These are phyloP conservation scores for Fusarium longipes DNA, from an alignment of 2,329 filamentous ascomycete species.

Conservation along the genomic window DNA sequence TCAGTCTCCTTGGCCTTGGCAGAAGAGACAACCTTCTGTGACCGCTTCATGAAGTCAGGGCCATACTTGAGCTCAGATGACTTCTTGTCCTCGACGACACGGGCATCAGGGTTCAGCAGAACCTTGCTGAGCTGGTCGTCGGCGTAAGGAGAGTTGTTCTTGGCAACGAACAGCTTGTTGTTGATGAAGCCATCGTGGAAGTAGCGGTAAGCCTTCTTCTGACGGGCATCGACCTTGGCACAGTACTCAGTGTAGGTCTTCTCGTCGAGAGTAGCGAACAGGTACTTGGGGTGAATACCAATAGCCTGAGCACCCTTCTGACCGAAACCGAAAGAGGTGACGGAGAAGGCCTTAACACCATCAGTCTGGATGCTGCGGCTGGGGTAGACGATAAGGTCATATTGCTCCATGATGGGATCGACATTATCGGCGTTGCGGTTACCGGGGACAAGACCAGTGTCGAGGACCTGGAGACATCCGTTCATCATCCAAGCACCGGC, in stretches of 20 bases:
- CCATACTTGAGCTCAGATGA: slow-evolving; percentile 81
- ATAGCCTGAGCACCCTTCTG: slow-evolving; percentile 99
- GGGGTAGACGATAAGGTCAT: slow-evolving; percentile 97
- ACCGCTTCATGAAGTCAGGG: slow-evolving; percentile 73
- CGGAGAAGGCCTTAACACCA: slow-evolving; percentile 97
- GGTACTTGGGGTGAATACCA: slow-evolving; percentile 95
- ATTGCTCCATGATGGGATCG: slow-evolving; percentile 95
- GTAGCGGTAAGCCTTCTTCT: slow-evolving; percentile 99
- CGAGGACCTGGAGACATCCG: slow-evolving; percentile 94
- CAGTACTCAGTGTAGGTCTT: slow-evolving; percentile 84
- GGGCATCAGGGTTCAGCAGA: slow-evolving; percentile 92
- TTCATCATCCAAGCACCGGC: slow-evolving; percentile 99
- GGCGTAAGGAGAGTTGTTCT: slow-evolving; percentile 88
- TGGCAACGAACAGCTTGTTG: slow-evolving; percentile 97
- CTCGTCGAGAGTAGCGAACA: slow-evolving; percentile 93
- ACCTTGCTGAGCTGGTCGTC: slow-evolving; percentile 88
- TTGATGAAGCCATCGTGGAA: slow-evolving; percentile 99
- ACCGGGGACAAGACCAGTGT: slow-evolving; percentile 91
- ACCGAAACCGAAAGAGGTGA: slow-evolving; percentile 98
- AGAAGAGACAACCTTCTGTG: slow-evolving; percentile 63
- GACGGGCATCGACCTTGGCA: slow-evolving; percentile 87
- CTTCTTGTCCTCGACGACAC: slow-evolving; percentile 88
- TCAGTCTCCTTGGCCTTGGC: slow-evolving; percentile 71
- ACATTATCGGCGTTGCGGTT: slow-evolving; percentile 99
- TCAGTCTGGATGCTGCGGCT: slow-evolving; percentile 96